Base-by-base conservation (phyloP, 2,329 filamentous ascomycete species). In the Pezicula carpinea region DNA sequence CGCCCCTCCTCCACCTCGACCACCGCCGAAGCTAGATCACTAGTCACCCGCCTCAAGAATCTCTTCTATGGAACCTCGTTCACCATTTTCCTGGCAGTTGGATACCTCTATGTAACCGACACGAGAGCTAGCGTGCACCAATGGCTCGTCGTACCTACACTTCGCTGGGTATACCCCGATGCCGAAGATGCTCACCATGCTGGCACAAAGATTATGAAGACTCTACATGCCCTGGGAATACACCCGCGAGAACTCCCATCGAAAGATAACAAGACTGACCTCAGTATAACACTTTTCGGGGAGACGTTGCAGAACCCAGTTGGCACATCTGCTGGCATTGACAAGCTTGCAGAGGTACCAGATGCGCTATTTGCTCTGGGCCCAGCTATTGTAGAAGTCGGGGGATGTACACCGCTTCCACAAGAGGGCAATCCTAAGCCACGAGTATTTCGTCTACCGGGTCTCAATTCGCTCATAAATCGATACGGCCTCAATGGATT, bases 401-500 rank as follows among this genome's bases (percentile, higher is more conserved):
- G 93, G 52, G 93, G 92, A 39, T 85, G 87, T 57, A 97, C 91
- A 4, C 88, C 93, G 0, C 69, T 81, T n/a, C 85, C 92, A 0
- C 93, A 99, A 64, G 77, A 79, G 5, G 93, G 93, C 6, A 99
- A 99, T 68, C 83, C 87, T 0, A 85, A 82, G 57, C 91, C 92
- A 1, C 82, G 93, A 53, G 87, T 96, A 21, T 99, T 96, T 70
- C 82, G 93, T 18, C 71, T 97, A 5, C 85, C 88, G 0, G 83
- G 81, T 26, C 81, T 96, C 53, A 85, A 95, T 55, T 90, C 88
- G 14, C 76, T 99, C 65, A 89, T 99, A 66, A 99, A 99, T 67
- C 83, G 93, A 32, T 99, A 96, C 69, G 93, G 93, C 0, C 81
- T 99, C 59, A 97, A 97, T 70, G 95, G 89, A 11, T 79, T 85